Evolutionary conservation across 1,284 basidiomycete species (phyloP).

Genomic region (Thecaphora thlaspeos): DNA sequence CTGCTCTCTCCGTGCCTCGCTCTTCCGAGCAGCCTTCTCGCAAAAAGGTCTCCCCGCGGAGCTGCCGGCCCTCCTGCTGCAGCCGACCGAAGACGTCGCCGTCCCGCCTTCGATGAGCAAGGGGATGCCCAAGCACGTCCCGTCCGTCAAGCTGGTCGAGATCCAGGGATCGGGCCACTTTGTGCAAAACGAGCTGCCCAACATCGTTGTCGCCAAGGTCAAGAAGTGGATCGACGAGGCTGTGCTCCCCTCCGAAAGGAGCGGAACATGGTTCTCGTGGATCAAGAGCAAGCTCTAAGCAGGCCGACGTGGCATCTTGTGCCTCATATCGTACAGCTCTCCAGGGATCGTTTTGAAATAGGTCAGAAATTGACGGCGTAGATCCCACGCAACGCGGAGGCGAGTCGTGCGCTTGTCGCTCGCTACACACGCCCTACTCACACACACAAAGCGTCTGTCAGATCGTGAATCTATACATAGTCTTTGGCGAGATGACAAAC

Average conservation of each 20-base stretch:
- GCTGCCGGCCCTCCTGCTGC: constrained; percentile 28
- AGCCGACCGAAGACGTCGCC: constrained; percentile 33
- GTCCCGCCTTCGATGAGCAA: constrained; percentile 27
- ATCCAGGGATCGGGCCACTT: constrained; percentile 28
- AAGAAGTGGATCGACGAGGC: constrained; percentile 33
- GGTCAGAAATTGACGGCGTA: too few relatives aligned
- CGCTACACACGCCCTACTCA: too few relatives aligned
- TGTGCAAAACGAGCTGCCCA: constrained; percentile 36
- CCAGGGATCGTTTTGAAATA: too few relatives aligned
- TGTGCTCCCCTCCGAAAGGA: constrained; percentile 30
- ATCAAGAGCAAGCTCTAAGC: constrained; percentile 17
- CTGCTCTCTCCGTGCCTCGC: too few relatives aligned
- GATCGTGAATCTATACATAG: too few relatives aligned
- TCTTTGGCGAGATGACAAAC: too few relatives aligned
- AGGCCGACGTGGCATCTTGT: too few relatives aligned
- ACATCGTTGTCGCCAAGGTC: constrained; percentile 20
- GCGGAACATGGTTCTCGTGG: constrained; percentile 20
- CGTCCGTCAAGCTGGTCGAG: constrained; percentile 26
- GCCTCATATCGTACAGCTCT: too few relatives aligned
- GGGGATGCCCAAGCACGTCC: constrained; percentile 33
- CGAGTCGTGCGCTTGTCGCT: too few relatives aligned
- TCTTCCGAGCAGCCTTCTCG: neutral
- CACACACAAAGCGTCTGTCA: too few relatives aligned
- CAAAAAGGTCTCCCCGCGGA: constrained; percentile 23
- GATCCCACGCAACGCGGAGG: too few relatives aligned